These are phyloP conservation scores for Pyrus pyrifolia DNA, from an alignment of 306 rosid species.

Conservation along the genomic window DNA sequence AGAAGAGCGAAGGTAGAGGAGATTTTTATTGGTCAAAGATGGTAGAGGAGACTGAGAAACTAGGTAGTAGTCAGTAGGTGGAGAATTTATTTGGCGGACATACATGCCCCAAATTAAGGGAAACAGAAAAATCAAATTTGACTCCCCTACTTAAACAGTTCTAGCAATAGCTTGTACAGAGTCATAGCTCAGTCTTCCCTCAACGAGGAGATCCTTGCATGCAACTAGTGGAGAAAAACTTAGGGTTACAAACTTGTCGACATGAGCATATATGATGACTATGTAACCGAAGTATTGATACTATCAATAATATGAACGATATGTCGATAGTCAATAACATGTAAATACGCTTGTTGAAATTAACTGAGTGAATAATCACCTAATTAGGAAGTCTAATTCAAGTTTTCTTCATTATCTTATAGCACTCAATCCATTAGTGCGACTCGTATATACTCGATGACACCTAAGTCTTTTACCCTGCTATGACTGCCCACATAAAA, in stretches of 20 bases:
- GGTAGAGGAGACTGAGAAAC: not conserved
- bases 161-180: not conserved
- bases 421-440: too few species aligned
- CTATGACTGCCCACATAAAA: too few species aligned
- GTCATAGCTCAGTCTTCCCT: not conserved
- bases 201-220: not conserved
- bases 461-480: too few species aligned
- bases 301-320: too few species aligned
- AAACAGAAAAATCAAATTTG: slow-evolving; percentile 6
- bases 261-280: not conserved
- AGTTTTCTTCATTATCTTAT: not conserved
- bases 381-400: not conserved
- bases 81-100: not conserved
- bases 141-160: not conserved
- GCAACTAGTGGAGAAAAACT: not conserved
- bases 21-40: not conserved
- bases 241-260: not conserved
- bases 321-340: too few species aligned
- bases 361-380: too few species aligned
- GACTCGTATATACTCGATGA: too few species aligned
- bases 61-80: not conserved
- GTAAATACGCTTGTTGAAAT: not conserved
- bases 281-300: too few species aligned
- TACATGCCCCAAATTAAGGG: slow-evolving; percentile 29
- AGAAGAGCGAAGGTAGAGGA: too few species aligned